A percentile compares a stretch with the other conserved stretches of the same genome.
These are phyloP conservation scores for Trichophaea hybrida DNA, from an alignment of 2,329 filamentous ascomycete species.

Conservation along the genomic window DNA sequence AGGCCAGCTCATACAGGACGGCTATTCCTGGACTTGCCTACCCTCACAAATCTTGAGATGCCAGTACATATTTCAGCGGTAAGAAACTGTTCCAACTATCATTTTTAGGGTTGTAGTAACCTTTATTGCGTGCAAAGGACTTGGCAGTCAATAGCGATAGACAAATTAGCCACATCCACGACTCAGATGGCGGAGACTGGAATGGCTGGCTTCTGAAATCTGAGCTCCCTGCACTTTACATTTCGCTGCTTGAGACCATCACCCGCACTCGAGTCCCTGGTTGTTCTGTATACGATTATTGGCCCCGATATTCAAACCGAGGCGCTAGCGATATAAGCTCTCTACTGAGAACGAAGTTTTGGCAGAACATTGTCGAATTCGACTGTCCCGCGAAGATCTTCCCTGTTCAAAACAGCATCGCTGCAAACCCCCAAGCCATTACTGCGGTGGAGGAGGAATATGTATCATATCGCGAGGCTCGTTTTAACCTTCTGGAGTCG, in stretches of 20 bases:
- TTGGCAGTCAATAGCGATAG: no score
- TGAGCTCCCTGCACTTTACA: slow-evolving; percentile 11
- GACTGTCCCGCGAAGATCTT: not conserved
- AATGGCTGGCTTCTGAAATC: slow-evolving; percentile 17
- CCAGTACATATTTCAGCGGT: slow-evolving; percentile 19
- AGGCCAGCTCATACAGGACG: not conserved
- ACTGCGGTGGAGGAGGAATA: not conserved
- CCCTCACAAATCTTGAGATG: slow-evolving; percentile 4
- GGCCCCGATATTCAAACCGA: not conserved
- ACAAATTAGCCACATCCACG: no score
- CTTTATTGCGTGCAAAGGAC: no score
- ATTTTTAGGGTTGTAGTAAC: no score
- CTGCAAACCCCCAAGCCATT: not conserved
- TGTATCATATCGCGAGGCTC: not conserved
- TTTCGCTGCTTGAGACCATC: slow-evolving; percentile 5
- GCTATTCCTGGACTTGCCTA: slow-evolving; percentile 16
- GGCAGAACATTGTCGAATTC: not conserved
- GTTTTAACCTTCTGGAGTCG: not conserved
- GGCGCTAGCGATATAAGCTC: not conserved
- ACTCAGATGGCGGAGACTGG: slow-evolving; percentile 13
- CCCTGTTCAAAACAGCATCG: not conserved
- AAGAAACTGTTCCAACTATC: no score
- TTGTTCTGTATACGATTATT: not conserved
- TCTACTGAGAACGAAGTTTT: not conserved
- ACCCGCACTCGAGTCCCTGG: no score